Conservation (phyloP, 805 yeast genomes). For the Peterozyma toletana region DNA sequence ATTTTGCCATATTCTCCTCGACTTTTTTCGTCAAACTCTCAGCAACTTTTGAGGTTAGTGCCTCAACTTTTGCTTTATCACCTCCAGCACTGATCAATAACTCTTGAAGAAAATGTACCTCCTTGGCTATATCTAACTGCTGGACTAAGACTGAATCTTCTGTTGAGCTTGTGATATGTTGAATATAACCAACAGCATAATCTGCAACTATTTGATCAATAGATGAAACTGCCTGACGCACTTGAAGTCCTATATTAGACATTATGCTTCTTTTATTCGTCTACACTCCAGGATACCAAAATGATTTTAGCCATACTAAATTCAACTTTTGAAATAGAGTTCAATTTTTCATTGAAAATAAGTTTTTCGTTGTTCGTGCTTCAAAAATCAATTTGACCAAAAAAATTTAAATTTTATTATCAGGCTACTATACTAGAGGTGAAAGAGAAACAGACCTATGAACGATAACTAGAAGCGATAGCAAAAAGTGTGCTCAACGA, state of each 20-base stretch:
- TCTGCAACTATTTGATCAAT: conserved; percentile 84
- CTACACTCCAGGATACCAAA: background rate
- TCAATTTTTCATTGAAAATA: too few relatives aligned
- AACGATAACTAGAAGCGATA: background rate
- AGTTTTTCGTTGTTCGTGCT: too few relatives aligned
- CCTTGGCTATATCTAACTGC: conserved; percentile 58
- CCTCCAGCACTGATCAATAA: conserved; percentile 84
- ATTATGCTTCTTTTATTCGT: conserved; percentile 9
- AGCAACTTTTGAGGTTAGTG: conserved; percentile 38
- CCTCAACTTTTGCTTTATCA: conserved; percentile 41
- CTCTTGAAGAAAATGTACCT: conserved; percentile 58
- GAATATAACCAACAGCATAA: conserved; percentile 87
- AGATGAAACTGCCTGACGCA: conserved; percentile 80
- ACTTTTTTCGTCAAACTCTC: conserved; percentile 45
- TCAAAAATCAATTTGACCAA: too few relatives aligned
- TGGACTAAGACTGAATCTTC: conserved; percentile 79
- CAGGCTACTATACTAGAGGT: too few relatives aligned
- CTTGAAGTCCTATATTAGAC: conserved; percentile 38
- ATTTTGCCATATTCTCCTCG: conserved; percentile 61
- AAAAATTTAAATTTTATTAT: too few relatives aligned
- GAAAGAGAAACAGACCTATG: too few relatives aligned
- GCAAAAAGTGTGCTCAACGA: background rate
- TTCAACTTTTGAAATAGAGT: background rate
- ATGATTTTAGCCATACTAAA: background rate
- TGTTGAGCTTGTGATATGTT: conserved; percentile 70